Evolutionary conservation across 139 green algal species (phyloP).

Genomic region (Asterochloris sp.): DNA sequence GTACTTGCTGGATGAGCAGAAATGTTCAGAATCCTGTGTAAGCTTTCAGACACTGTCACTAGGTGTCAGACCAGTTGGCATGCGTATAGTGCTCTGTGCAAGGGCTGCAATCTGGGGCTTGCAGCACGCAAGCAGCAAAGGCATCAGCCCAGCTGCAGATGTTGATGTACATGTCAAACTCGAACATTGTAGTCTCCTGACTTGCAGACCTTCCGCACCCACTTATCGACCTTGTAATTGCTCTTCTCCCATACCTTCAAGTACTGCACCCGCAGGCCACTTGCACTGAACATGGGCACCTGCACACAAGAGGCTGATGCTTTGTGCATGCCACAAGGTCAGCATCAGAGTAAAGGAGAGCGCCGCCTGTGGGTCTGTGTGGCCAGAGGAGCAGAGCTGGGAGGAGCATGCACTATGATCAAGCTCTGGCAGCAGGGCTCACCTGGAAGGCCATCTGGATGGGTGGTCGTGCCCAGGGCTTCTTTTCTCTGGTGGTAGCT

Average conservation of each 20-base stretch:
- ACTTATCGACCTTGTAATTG: constrained; percentile 56
- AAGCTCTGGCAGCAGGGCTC: background rate
- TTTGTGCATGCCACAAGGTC: background rate
- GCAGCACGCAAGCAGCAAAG: no score
- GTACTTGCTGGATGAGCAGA: no score
- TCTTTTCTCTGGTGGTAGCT: constrained; percentile 75
- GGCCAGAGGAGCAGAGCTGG: background rate
- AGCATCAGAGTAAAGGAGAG: background rate
- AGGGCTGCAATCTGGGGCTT: no score
- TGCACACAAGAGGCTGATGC: constrained; percentile 24
- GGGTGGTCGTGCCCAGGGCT: constrained; percentile 79
- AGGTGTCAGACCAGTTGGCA: no score
- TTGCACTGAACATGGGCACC: constrained; percentile 92
- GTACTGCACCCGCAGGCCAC: constrained; percentile 85
- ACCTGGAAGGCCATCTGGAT: constrained; percentile 86
- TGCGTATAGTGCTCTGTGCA: no score
- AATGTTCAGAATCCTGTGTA: no score
- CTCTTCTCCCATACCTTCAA: constrained; percentile 87
- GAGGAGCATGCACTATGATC: background rate
- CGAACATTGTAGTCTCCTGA: constrained; percentile 80
- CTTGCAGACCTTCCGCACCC: constrained; percentile 87
- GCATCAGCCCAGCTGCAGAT: no score
- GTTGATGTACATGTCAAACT: constrained; percentile 21
- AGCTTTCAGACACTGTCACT: no score
- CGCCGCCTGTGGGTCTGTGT: background rate